Conservation (phyloP, 331 rosid genomes). For the Acacia concinna region DNA sequence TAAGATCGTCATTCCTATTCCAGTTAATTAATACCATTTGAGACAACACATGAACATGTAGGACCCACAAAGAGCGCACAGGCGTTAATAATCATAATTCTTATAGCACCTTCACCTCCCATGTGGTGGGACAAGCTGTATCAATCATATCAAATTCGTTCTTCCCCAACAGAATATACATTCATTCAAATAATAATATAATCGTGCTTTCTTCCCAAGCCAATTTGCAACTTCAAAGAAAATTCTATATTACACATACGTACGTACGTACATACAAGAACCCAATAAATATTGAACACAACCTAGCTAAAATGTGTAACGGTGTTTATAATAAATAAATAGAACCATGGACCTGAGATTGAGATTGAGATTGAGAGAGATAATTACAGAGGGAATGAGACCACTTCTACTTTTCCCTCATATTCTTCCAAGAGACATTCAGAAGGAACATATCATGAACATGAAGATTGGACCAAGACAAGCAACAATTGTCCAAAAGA, state of each 20-base stretch:
- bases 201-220: slow-evolving; percentile 34
- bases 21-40: neutral
- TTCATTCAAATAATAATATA: slow-evolving; percentile 24
- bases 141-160: slow-evolving; percentile 18
- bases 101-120: neutral
- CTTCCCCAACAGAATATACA: slow-evolving; percentile 37
- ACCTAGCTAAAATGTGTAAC: slow-evolving; percentile 32
- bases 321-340: slow-evolving; percentile 34
- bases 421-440: slow-evolving; percentile 39
- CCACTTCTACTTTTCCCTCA: slow-evolving; percentile 36
- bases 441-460: slow-evolving; percentile 38
- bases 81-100: neutral
- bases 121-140: slow-evolving; percentile 33
- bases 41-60: neutral
- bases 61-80: neutral
- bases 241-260: neutral
- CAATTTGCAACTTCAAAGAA: slow-evolving; percentile 26
- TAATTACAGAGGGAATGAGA: slow-evolving; percentile 66
- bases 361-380: neutral
- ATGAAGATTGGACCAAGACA: slow-evolving; percentile 50
- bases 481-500: slow-evolving; percentile 49
- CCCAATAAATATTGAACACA: slow-evolving; percentile 40
- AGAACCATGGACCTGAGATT: slow-evolving; percentile 15
- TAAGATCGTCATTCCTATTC: neutral
- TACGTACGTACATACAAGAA: slow-evolving; percentile 24